phyloP scores from a whole-genome alignment of 129 eudicot genomes.

The Lactuca sativa region DNA sequence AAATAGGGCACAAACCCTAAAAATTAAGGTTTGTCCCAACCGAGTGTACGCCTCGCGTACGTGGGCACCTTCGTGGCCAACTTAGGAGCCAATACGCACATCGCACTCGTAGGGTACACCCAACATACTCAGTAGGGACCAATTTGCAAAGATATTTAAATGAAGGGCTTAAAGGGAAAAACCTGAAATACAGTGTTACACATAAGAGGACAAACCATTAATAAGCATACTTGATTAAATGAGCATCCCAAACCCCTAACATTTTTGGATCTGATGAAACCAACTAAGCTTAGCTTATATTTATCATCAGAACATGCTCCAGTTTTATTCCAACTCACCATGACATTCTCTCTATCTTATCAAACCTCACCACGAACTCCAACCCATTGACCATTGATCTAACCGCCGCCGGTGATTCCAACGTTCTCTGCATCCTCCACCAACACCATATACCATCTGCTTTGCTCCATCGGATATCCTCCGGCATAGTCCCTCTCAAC shows the following conservation, averaged over 20 bases:
- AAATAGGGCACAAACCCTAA: too few species aligned
- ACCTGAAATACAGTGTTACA: too few species aligned
- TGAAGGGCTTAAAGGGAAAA: too few species aligned
- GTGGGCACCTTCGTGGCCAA: too few species aligned
- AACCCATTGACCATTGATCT: conserved; percentile 82
- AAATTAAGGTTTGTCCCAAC: too few species aligned
- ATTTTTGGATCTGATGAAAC: conserved; percentile 63
- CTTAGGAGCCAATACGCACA: too few species aligned
- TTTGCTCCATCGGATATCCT: conserved; percentile 60
- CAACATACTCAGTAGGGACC: too few species aligned
- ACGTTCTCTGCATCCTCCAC: conserved; percentile 80
- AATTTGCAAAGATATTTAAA: too few species aligned
- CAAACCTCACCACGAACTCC: conserved; percentile 68
- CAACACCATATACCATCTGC: conserved; percentile 77
- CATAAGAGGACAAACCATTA: conserved; percentile 57
- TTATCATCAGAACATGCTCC: conserved; percentile 84
- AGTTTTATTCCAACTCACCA: conserved; percentile 92
- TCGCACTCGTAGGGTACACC: too few species aligned
- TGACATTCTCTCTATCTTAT: conserved; percentile 84
- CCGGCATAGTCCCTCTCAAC: conserved; percentile 63
- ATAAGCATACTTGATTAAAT: conserved; percentile 69
- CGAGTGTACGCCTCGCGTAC: too few species aligned
- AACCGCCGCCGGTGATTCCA: conserved; percentile 91
- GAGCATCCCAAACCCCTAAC: conserved; percentile 54
- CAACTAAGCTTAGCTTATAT: conserved; percentile 79